Evolutionary conservation across 176 grass and related monocot species (phyloP), one percentile per base, ranked within the genome.

Genomic region (Areca catechu): DNA sequence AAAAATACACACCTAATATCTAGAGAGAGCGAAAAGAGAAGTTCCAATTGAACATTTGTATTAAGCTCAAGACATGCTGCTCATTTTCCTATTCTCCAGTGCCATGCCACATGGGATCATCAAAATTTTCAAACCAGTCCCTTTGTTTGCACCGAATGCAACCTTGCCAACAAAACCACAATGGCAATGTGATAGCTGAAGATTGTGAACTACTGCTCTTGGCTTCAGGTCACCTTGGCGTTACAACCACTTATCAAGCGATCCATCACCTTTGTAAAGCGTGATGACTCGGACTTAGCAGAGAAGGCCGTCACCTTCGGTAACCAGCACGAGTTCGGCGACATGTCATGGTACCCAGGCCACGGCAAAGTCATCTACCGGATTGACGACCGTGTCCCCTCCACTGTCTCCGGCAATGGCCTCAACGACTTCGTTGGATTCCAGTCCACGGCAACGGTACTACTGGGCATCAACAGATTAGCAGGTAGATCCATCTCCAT

Each of bases 341-440:
- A 70, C 54, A 25, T 70, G 5, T 0, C 37, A 15, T 70, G 67
- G 67, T 58, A 57, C 58, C 83, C 83, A 1, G 83, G 70, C 54
- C 78, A 71, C 0, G 15, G 53, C 34, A 74, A 53, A 51, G 78
- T 72, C 18, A n/a, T 78, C 2, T 86, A 82, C 60, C 69, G 83
- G 9, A 30, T 66, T 5, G 83, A 86, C n/a, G 64, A 71, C 24
- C 79, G 83, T 6, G 69, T 86, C 2, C 63, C 78, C n/a, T 22
- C 28, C 51, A 53, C 78, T 30, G 51, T 76, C 5, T 58, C 74
- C 22, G 83, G 83, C 49, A 53, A 70, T 4, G 83, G 83, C 29
- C 49, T 63, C 59, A 74, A 23, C 6, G 70, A 82, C 10, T 86
- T 70, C 70, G 20, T 82, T 3, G 83, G 83, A 0, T 86, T 86